Conservation (phyloP, 441 rosid genomes). For the Viola pubescens region DNA sequence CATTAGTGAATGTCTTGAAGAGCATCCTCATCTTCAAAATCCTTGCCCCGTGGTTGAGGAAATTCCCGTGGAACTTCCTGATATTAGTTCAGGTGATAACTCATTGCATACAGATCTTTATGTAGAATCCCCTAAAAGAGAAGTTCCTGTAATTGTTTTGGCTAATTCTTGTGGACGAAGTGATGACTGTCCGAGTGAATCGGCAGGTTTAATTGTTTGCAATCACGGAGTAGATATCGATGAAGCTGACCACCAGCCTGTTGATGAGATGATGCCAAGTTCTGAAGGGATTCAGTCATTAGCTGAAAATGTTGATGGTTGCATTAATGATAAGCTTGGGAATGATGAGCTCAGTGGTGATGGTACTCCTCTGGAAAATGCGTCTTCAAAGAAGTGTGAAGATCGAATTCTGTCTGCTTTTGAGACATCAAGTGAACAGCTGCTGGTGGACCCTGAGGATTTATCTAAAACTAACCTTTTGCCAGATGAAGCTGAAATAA, state of each 20-base stretch:
- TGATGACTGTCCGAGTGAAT: conserved; percentile 12
- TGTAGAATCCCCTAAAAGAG: conserved; percentile 20
- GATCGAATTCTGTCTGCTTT: conserved; percentile 17
- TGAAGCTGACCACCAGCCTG: conserved; percentile 12
- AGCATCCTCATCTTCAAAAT: conserved; percentile 26
- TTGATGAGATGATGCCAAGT: conserved; percentile 14
- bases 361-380: conserved; percentile 22
- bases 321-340: conserved; percentile 11
- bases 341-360: conserved; percentile 19
- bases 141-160: conserved; percentile 12
- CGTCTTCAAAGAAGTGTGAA: conserved; percentile 16
- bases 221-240: conserved; percentile 14
- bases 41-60: conserved; percentile 19
- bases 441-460: conserved; percentile 18
- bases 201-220: conserved; percentile 17
- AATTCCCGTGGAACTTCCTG: conserved; percentile 19
- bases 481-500: conserved; percentile 25
- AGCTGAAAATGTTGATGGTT: conserved; percentile 19
- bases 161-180: conserved; percentile 7
- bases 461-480: conserved; percentile 11
- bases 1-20: conserved; percentile 23
- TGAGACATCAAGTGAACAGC: conserved; percentile 24
- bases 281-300: conserved; percentile 11
- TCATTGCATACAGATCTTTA: conserved; percentile 19
- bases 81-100: conserved; percentile 13